Evolutionary conservation across 148 eudicot species (phyloP), one percentile per base, ranked within the genome.

Genomic region (Fallopia convolvulus): DNA sequence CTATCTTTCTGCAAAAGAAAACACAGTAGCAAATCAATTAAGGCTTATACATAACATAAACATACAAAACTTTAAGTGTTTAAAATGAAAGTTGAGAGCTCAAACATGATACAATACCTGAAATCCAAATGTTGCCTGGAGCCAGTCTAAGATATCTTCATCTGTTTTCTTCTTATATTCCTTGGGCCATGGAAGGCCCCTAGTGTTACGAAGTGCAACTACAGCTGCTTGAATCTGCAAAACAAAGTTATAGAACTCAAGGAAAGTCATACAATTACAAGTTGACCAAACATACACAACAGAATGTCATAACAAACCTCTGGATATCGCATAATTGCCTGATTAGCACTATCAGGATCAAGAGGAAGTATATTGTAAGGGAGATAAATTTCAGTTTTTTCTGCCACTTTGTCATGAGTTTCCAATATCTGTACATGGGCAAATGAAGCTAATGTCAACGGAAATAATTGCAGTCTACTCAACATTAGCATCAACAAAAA

Each of bases 141-240:
- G 99, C 99, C 99, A 96, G 78, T 96, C 99, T 39, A 96, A 83
- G 42, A 96, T 80, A 86, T 96, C 99, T 81, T 92, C 97, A 78
- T 93, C 98, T 76, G 89, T 91, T 80, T 95, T 95, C 88, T 93
- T 92, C 88, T 90, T 91, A 84, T 93, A 87, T 72, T 89, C 98
- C 86, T 89, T 91, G 0, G 98, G 97, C 99, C 99, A 96, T 75
- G 97, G 98, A 79, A 96, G 98, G 72, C 99, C 99, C 79, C 99
- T 83, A 7, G 98, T 96, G 80, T 91, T 96, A 66, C 97, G 91
- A 76, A 96, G 95, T 47, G 98, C 99, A 76, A 81, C 63, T 72
- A 96, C 93, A 81, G 99, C 91, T 71, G 98, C 97, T 88, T 91
- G 93, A 81, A 96, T 91, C 99, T 96, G 84, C 80, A 83, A 58